These are phyloP conservation scores for Lumnitzera littorea DNA, from an alignment of 345 rosid genomes.

Conservation along the genomic window DNA sequence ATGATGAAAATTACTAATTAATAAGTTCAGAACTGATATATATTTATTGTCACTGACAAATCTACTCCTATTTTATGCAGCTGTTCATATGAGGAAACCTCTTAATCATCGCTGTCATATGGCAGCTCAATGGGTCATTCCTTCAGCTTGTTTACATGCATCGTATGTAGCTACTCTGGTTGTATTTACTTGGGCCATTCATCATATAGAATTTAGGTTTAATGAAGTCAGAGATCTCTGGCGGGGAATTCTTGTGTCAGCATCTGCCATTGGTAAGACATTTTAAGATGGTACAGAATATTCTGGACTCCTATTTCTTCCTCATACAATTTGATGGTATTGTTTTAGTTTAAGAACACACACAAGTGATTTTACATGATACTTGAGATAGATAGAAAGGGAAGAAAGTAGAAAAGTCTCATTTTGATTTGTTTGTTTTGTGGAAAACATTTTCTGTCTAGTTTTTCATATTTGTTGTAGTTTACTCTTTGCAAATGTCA, in stretches of 20 bases:
- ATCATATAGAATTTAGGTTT: slow-evolving; percentile 80
- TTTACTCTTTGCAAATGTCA: no score
- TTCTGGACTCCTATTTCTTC: background rate
- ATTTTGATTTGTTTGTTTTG: no score
- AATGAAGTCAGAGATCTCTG: slow-evolving; percentile 82
- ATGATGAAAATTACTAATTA: no score
- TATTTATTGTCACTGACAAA: slow-evolving; percentile 10
- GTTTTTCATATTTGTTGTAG: no score
- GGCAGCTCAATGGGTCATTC: slow-evolving; percentile 47
- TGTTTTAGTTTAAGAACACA: background rate
- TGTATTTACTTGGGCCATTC: slow-evolving; percentile 52
- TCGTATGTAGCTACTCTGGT: slow-evolving; percentile 48
- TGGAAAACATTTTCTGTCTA: no score
- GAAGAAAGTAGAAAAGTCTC: no score
- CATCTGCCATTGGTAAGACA: slow-evolving; percentile 46
- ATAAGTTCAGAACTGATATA: no score
- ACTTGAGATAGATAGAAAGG: no score
- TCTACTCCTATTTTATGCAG: slow-evolving; percentile 29
- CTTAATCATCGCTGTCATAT: slow-evolving; percentile 56
- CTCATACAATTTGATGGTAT: background rate
- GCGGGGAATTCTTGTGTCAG: slow-evolving; percentile 73
- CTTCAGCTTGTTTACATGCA: slow-evolving; percentile 46
- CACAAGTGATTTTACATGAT: no score
- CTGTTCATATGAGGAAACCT: slow-evolving; percentile 50
- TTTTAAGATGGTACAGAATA: background rate